phyloP scores from a whole-genome alignment of 2,329 filamentous ascomycete genomes.

The Pleomassaria siparia region DNA sequence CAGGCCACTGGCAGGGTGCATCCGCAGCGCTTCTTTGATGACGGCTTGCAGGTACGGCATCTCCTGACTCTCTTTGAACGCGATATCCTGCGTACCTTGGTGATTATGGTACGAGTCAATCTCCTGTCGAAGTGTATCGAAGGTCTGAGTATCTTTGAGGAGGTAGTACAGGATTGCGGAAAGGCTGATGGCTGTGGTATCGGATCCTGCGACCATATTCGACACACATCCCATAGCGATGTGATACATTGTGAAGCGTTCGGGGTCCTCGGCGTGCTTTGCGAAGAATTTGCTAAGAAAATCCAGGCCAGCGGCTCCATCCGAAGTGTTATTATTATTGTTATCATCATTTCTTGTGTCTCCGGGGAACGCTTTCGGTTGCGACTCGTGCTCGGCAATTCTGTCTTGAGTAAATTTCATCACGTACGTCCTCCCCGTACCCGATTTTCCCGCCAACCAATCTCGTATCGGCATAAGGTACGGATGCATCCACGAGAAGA shows the following conservation, averaged over 20 bases:
- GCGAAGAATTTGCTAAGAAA: slow-evolving; percentile 25
- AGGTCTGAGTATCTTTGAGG: slow-evolving; percentile 12
- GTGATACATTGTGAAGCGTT: slow-evolving; percentile 10
- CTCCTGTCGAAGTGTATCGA: slow-evolving; percentile 18
- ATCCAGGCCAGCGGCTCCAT: slow-evolving; percentile 13
- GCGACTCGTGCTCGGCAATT: slow-evolving; percentile 2
- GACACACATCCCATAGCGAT: slow-evolving; percentile 29
- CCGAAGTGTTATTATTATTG: too few relatives aligned
- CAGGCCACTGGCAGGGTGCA: slow-evolving; percentile 27
- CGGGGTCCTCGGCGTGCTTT: slow-evolving; percentile 8
- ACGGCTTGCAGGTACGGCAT: slow-evolving; percentile 34
- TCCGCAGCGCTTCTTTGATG: slow-evolving; percentile 28
- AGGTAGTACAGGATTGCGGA: slow-evolving; percentile 19
- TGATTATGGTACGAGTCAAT: slow-evolving; percentile 8
- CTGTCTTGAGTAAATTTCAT: slow-evolving; percentile 14
- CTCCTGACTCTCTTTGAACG: slow-evolving; percentile 25
- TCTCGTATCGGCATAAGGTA: slow-evolving; percentile 20
- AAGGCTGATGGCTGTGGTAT: slow-evolving; percentile 45
- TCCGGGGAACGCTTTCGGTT: not conserved
- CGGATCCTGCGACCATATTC: slow-evolving; percentile 43
- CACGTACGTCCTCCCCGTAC: slow-evolving; percentile 23
- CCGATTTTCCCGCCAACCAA: slow-evolving; percentile 21
- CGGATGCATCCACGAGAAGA: slow-evolving; percentile 16
- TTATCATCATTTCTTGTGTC: not conserved
- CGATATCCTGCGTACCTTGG: slow-evolving; percentile 5